A percentile compares a stretch with the other conserved stretches of the same genome.
These are phyloP conservation scores for Neurospora discreta DNA, from an alignment of 495 filamentous ascomycete genomes.

Conservation along the genomic window DNA sequence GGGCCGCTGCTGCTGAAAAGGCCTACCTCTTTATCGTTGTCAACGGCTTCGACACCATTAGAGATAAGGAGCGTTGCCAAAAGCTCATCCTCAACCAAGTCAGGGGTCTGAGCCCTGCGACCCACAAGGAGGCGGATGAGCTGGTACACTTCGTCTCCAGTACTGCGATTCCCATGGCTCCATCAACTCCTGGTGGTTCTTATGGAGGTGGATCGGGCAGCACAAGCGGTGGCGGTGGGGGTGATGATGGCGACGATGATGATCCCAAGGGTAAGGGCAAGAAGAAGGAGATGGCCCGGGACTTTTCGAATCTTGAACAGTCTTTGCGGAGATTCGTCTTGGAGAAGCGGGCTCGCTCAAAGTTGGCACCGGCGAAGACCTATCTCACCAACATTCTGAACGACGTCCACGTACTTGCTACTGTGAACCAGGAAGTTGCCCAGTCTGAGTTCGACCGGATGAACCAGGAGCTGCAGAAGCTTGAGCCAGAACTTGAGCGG, in stretches of 20 bases:
- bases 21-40: constrained; percentile 99
- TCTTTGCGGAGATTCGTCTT: constrained; percentile 88
- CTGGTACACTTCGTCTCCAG: constrained; percentile 97
- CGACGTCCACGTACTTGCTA: constrained; percentile 71
- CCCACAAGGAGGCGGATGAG: constrained; percentile 84
- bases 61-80: constrained; percentile 70
- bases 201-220: constrained; percentile 52
- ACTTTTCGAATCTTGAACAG: constrained; percentile 81
- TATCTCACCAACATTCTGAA: constrained; percentile 90
- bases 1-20: constrained; percentile 90
- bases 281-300: constrained; percentile 72
- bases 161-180: constrained; percentile 72
- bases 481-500: constrained; percentile 76
- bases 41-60: constrained; percentile 90
- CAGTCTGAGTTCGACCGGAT: constrained; percentile 80
- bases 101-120: constrained; percentile 69
- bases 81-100: constrained; percentile 90
- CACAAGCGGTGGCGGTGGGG: constrained; percentile 40
- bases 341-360: constrained; percentile 89
- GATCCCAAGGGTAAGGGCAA: constrained; percentile 81
- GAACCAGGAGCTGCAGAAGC: constrained; percentile 61
- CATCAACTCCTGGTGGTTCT: constrained; percentile 39
- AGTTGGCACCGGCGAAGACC: constrained; percentile 89
- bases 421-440: constrained; percentile 79
- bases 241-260: constrained; percentile 48